These are phyloP conservation scores for Eucalyptus sp. DNA, from an alignment of 345 rosid species.

Conservation along the genomic window DNA sequence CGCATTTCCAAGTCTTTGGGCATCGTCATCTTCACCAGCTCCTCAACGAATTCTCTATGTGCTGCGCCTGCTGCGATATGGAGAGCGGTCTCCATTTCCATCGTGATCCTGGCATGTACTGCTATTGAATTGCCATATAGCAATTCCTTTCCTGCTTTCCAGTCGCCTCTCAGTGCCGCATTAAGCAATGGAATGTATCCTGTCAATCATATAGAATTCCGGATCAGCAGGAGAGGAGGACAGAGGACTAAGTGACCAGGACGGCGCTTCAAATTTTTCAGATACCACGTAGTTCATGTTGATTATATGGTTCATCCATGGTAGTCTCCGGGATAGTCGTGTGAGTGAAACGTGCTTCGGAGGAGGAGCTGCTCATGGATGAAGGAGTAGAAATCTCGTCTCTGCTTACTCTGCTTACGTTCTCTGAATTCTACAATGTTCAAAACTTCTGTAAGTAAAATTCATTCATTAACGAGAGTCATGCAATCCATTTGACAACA, in stretches of 20 bases:
- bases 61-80: accelerated
- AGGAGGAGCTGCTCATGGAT: neutral
- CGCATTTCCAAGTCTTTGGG: accelerated
- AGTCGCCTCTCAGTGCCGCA: neutral
- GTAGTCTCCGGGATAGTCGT: neutral
- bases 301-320: neutral
- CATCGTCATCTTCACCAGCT: neutral
- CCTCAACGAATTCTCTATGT: neutral
- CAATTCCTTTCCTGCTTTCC: neutral
- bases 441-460: neutral
- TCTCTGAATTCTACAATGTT: neutral
- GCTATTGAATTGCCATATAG: accelerated
- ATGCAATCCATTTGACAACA: neutral
- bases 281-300: neutral
- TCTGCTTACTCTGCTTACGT: neutral
- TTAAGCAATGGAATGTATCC: accelerated
- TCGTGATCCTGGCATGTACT: accelerated
- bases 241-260: neutral
- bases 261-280: neutral
- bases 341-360: accelerated
- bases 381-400: neutral
- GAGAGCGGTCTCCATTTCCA: accelerated
- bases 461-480: neutral
- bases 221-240: neutral
- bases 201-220: neutral